Percentiles rank a stretch among this genome's conserved stretches.
phyloP scores from a whole-genome alignment of 495 filamentous ascomycete genomes.

The Chaetomium fimeti region DNA sequence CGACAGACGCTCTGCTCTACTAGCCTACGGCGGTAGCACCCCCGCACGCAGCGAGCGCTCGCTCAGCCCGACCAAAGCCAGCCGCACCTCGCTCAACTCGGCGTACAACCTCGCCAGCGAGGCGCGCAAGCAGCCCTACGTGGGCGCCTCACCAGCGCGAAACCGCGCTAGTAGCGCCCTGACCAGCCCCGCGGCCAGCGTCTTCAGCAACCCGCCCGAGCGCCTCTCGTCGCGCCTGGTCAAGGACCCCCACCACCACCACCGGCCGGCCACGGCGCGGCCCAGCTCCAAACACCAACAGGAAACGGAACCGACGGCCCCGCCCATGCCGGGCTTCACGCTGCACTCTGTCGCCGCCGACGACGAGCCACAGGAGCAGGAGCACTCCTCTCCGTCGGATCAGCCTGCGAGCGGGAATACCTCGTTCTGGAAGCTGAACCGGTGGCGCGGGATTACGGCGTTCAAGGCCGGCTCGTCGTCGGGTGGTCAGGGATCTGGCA shows the following conservation, averaged over 20 bases:
- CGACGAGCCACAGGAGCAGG: constrained; percentile 26
- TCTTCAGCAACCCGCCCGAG: constrained; percentile 26
- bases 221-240: constrained; percentile 15
- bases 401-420: constrained; percentile 22
- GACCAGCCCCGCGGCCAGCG: constrained; percentile 34
- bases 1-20: constrained; percentile 35
- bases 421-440: constrained; percentile 49
- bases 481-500: constrained; percentile 1
- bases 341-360: constrained; percentile 37
- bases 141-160: constrained; percentile 27
- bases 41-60: constrained; percentile 49
- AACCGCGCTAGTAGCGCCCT: constrained; percentile 27
- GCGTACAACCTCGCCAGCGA: constrained; percentile 44
- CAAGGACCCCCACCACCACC: background rate
- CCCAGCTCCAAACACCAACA: background rate
- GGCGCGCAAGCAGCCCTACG: constrained; percentile 44
- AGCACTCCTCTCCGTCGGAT: no score
- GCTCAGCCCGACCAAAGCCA: constrained; percentile 48
- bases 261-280: constrained; percentile 19
- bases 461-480: constrained; percentile 27
- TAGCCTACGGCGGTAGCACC: constrained; percentile 32
- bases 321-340: constrained; percentile 45
- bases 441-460: constrained; percentile 43
- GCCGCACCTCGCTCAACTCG: constrained; percentile 35
- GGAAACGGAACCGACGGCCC: constrained; percentile 11